Conservation (phyloP, 2,329 filamentous ascomycete genomes). For the Paecilomyces niveus region DNA sequence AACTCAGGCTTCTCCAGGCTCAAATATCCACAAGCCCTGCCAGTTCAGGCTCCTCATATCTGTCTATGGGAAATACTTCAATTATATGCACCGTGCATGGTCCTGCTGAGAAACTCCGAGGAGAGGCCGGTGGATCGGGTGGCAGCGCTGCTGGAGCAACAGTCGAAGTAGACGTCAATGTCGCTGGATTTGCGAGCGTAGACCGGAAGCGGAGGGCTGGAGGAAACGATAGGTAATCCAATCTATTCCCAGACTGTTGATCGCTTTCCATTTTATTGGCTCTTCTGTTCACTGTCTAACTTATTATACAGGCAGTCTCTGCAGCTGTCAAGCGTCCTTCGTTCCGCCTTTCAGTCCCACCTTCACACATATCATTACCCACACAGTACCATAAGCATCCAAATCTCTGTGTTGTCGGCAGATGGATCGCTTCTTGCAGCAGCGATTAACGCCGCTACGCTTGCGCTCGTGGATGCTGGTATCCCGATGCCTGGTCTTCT, state of each 20-base stretch:
- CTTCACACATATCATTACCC: conserved; percentile 85
- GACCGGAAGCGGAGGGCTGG: conserved; percentile 68
- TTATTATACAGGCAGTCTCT: conserved; percentile 57
- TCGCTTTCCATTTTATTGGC: background rate
- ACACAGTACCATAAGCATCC: conserved; percentile 74
- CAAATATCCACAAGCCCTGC: conserved; percentile 89
- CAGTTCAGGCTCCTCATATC: conserved; percentile 85
- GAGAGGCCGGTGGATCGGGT: conserved; percentile 40
- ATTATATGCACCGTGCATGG: conserved; percentile 89
- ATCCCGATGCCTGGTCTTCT: conserved; percentile 94
- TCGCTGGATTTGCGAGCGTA: conserved; percentile 81
- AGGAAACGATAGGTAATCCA: conserved; percentile 67
- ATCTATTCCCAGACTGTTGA: background rate
- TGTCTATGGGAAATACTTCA: conserved; percentile 96
- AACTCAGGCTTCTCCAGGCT: conserved; percentile 79
- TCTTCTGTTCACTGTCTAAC: background rate
- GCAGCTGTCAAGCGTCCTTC: conserved; percentile 57
- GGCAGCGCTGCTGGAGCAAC: conserved; percentile 51
- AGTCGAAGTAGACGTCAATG: conserved; percentile 72
- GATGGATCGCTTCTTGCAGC: conserved; percentile 87
- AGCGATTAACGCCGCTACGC: conserved; percentile 81
- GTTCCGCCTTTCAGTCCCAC: conserved; percentile 66
- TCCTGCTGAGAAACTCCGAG: conserved; percentile 61
- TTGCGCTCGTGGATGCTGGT: conserved; percentile 89
- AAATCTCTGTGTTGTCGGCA: conserved; percentile 78